These are phyloP conservation scores for Chrysoporthe deuterocubensis DNA, from an alignment of 2,329 filamentous ascomycete genomes.

Conservation along the genomic window DNA sequence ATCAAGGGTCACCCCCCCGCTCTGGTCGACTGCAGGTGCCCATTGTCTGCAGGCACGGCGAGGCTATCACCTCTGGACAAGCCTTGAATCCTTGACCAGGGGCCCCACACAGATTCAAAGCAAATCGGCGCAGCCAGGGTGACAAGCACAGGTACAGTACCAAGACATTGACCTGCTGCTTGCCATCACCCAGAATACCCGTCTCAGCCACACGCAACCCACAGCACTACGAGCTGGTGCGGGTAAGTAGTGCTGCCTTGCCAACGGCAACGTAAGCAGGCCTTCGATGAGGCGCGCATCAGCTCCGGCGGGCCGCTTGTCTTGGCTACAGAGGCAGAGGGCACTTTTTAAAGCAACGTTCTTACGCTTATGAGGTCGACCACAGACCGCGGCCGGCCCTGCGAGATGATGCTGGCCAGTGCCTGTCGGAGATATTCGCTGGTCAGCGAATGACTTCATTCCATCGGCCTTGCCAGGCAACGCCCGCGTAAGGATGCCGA, in stretches of 20 bases:
- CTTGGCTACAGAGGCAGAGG: background rate
- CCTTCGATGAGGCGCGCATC: background rate
- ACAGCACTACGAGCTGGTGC: background rate
- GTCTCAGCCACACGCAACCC: background rate
- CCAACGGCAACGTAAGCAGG: slow-evolving; percentile 3
- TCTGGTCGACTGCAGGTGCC: background rate
- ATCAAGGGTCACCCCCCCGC: background rate
- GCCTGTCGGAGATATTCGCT: slow-evolving; percentile 23
- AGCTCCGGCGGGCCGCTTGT: slow-evolving; percentile 10
- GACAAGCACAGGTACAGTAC: background rate
- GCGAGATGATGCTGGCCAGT: slow-evolving; percentile 26
- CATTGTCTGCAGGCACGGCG: background rate
- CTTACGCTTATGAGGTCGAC: slow-evolving; percentile 21
- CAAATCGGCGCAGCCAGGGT: slow-evolving; percentile 4
- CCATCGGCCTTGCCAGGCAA: slow-evolving; percentile 16
- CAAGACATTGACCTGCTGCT: slow-evolving; percentile 7
- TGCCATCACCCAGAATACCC: background rate
- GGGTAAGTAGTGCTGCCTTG: background rate
- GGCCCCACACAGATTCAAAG: slow-evolving; percentile 17
- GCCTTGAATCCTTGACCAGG: background rate
- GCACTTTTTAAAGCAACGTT: slow-evolving; percentile 24
- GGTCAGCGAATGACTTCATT: slow-evolving; percentile 22
- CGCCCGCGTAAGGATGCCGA: slow-evolving; percentile 14
- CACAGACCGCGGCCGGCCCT: slow-evolving; percentile 23
- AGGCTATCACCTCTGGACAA: background rate